phyloP scores from a whole-genome alignment of 768 basidiomycete genomes.

The Russula lepida region DNA sequence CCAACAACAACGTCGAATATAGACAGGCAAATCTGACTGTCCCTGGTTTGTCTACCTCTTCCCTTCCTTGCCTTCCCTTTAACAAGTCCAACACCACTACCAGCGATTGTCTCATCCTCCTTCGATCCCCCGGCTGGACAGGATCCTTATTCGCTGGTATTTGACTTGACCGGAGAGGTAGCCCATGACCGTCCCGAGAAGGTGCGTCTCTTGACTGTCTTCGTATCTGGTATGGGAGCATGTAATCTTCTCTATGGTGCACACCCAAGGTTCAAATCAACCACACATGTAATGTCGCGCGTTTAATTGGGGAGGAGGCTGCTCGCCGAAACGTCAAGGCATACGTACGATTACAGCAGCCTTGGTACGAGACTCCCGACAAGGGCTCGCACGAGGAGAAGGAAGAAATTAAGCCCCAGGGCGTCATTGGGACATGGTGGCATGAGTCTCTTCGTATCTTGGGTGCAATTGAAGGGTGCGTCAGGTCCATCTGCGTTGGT shows the following conservation, averaged over 20 bases:
- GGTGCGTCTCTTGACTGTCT: constrained; percentile 35
- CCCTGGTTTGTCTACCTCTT: constrained; percentile 35
- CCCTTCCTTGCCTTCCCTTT: background rate
- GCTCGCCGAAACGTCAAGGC: constrained; percentile 72
- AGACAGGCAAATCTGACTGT: constrained; percentile 75
- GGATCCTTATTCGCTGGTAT: constrained; percentile 68
- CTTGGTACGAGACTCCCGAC: constrained; percentile 67
- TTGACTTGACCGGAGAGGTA: constrained; percentile 79
- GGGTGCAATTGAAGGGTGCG: constrained; percentile 65
- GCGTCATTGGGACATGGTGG: constrained; percentile 76
- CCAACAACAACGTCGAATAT: constrained; percentile 66
- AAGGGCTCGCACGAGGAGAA: constrained; percentile 63
- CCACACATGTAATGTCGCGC: constrained; percentile 61
- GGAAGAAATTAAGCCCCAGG: constrained; percentile 63
- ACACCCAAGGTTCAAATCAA: constrained; percentile 61
- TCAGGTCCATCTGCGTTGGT: constrained; percentile 12
- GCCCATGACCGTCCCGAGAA: constrained; percentile 66
- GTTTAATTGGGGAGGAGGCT: constrained; percentile 65
- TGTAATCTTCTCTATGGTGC: background rate
- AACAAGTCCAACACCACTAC: constrained; percentile 14
- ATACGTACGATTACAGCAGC: constrained; percentile 68
- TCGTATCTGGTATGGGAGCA: background rate
- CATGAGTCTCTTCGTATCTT: constrained; percentile 74
- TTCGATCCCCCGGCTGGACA: constrained; percentile 68
- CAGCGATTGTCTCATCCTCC: constrained; percentile 57